Base-by-base conservation (phyloP, 2,329 filamentous ascomycete genomes). In the Penicillium sp. region DNA sequence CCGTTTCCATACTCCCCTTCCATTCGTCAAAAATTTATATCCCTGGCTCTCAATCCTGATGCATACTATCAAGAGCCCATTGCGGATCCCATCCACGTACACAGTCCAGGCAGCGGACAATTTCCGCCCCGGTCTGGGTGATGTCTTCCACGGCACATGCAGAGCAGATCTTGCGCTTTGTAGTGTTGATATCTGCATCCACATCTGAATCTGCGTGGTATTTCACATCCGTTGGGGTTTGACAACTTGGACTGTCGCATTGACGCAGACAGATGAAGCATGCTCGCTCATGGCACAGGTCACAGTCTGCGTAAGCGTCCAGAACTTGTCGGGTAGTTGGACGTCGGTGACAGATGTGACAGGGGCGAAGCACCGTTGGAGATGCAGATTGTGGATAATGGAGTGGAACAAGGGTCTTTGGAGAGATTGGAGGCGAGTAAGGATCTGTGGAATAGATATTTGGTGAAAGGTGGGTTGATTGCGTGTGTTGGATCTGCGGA, bases 221-320 rank as follows among this genome's bases (percentile, higher is more conserved):
- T 9, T 49, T 55, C 7, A 45, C 16, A 27, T 61, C 50, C 14
- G 40, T 36, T 3, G 27, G 8, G 7, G 6, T 36, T 6, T 36
- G 34, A 13, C 72, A 76, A 45, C 66, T 53, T 14, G 57, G 16
- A 5, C 66, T 61, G 47, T 74, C 71, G 48, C 74, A 77, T 49
- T 73, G 67, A 14, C 74, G 67, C 41, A 77, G 60, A 61, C 73
- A 77, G 36, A 77, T 74, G 54, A 74, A 76, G 48, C 74, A 77
- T 34, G 72, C 68, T 36, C 73, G 65, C 40, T 72, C 55, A 8
- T 63, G 63, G 48, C 74, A 77, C 11, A 75, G 50, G 48, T 74
- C 70, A 54, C 73, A 77, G 53, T 76, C 71, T 14, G 72, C 69
- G 53, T 76, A 76, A 3, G 72, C 73, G 47, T 76, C 72, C 1